These are phyloP conservation scores for Dicorynia guianensis DNA, from an alignment of 306 rosid species.

Conservation along the genomic window DNA sequence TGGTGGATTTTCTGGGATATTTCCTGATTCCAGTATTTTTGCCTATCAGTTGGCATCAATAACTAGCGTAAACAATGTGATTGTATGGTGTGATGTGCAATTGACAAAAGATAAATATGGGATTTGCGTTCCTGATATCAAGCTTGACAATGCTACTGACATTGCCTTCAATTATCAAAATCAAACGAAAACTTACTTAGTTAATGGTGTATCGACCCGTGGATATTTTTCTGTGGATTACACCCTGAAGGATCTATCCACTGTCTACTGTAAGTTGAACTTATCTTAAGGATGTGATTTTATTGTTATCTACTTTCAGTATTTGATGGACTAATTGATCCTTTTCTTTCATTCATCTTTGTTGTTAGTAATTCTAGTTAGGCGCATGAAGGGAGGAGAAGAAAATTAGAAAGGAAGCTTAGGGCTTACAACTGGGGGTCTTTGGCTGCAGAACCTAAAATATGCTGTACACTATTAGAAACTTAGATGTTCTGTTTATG, in stretches of 20 bases:
- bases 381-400: not conserved
- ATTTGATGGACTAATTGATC: slow-evolving; percentile 34
- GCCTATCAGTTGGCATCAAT: slow-evolving; percentile 52
- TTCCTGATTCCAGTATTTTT: slow-evolving; percentile 66
- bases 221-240: slow-evolving; percentile 59
- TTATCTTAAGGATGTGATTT: slow-evolving; percentile 5
- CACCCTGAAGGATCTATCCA: slow-evolving; percentile 24
- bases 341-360: not conserved
- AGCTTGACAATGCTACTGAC: slow-evolving; percentile 60
- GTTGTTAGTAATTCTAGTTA: not conserved
- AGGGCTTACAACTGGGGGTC: not conserved
- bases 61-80: slow-evolving; percentile 40
- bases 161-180: not conserved
- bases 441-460: not conserved
- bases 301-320: slow-evolving; percentile 14
- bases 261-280: slow-evolving; percentile 32
- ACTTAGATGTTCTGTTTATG: not conserved
- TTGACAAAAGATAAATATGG: slow-evolving; percentile 78
- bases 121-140: slow-evolving; percentile 68
- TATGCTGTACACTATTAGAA: not conserved
- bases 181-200: slow-evolving; percentile 26
- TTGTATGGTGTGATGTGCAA: slow-evolving; percentile 87
- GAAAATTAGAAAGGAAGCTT: not conserved
- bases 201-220: slow-evolving; percentile 35
- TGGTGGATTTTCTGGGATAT: slow-evolving; percentile 90